These are phyloP conservation scores for Chernovozyma aurita DNA, from an alignment of 1,139 yeast genomes.

Conservation along the genomic window DNA sequence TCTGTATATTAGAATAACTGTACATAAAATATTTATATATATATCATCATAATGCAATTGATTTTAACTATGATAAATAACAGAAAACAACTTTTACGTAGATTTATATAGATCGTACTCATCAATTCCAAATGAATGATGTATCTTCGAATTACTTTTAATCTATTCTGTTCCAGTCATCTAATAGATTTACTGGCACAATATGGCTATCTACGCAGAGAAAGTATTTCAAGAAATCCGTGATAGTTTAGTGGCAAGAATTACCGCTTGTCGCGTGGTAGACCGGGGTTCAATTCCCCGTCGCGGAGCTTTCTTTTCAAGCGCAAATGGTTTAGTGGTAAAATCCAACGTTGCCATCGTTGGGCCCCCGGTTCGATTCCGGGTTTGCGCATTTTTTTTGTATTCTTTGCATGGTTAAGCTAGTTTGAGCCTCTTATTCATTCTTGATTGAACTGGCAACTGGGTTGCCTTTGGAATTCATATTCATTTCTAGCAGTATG, in stretches of 20 bases:
- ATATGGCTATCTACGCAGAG: background rate
- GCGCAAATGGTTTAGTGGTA: constrained; percentile 7
- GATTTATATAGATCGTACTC: too few relatives aligned
- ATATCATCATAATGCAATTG: background rate
- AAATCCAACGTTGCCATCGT: constrained; percentile 6
- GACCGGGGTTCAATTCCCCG: constrained; percentile 73
- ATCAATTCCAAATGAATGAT: too few relatives aligned
- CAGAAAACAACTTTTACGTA: too few relatives aligned
- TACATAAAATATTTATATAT: background rate
- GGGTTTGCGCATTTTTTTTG: constrained; percentile 6
- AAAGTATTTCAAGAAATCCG: constrained; percentile 18
- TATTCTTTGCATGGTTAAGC: background rate
- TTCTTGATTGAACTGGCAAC: too few relatives aligned
- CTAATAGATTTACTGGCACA: too few relatives aligned
- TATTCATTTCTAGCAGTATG: too few relatives aligned
- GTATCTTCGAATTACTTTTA: too few relatives aligned
- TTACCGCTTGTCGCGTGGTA: constrained; percentile 55
- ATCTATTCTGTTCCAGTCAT: too few relatives aligned
- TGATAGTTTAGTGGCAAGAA: constrained; percentile 48
- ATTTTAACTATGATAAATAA: too few relatives aligned
- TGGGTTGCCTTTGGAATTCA: too few relatives aligned
- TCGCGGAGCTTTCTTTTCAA: constrained; percentile 41
- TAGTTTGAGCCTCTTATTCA: background rate
- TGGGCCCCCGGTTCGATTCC: constrained; percentile 8
- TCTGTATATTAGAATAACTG: background rate